Evolutionary conservation across 495 filamentous ascomycete species (phyloP).

Genomic region (Penicillium soppii): DNA sequence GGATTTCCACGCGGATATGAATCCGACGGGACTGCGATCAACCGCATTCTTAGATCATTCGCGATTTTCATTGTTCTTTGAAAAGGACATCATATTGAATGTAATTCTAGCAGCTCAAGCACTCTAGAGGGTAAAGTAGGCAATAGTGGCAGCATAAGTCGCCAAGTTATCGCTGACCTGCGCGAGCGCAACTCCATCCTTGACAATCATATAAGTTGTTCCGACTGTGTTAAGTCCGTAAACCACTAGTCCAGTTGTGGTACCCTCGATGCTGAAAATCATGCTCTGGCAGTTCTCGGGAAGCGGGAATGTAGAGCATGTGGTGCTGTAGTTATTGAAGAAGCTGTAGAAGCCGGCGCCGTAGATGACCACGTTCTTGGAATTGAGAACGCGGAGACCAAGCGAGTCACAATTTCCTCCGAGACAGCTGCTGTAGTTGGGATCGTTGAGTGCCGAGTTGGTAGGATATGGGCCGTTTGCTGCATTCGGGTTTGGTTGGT

Average conservation of each 20-base stretch:
- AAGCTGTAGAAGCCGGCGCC: constrained; percentile 75
- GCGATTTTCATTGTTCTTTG: background rate
- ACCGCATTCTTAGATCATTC: background rate
- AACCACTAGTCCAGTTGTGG: constrained; percentile 30
- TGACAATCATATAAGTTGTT: constrained; percentile 41
- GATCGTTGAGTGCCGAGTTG: constrained; percentile 52
- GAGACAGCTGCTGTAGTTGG: constrained; percentile 54
- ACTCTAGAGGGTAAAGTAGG: constrained; percentile 37
- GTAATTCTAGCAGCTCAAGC: background rate
- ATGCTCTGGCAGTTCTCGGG: constrained; percentile 58
- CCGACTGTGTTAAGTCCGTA: constrained; percentile 55
- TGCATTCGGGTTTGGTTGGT: constrained; percentile 64
- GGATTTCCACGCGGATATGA: constrained; percentile 12
- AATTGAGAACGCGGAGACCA: constrained; percentile 64
- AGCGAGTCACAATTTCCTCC: constrained; percentile 59
- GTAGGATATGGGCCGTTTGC: constrained; percentile 53
- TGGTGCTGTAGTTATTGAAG: constrained; percentile 59
- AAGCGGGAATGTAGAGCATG: constrained; percentile 46
- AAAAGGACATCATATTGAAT: background rate
- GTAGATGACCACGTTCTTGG: constrained; percentile 59
- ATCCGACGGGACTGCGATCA: background rate
- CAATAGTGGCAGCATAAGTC: constrained; percentile 54
- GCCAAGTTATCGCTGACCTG: constrained; percentile 53
- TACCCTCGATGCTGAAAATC: constrained; percentile 58
- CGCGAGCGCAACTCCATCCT: constrained; percentile 51